A percentile compares a stretch with the other conserved stretches of the same genome.
These are phyloP conservation scores for Schwanniomyces polymorphus DNA, from an alignment of 805 yeast species.

Conservation along the genomic window DNA sequence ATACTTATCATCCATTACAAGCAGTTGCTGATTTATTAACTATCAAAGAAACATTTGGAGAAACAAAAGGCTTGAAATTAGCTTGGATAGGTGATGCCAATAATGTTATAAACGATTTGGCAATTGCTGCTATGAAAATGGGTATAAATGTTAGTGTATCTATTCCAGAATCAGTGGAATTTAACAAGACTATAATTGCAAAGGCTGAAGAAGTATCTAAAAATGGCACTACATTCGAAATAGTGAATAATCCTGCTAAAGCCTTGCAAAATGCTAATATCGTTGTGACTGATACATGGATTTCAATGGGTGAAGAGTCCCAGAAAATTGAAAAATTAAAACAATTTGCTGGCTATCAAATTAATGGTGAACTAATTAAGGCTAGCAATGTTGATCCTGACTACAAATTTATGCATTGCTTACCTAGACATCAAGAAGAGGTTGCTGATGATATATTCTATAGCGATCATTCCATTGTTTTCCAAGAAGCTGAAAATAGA, in stretches of 20 bases:
- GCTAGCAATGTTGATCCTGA: conserved; percentile 53
- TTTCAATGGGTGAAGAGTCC: conserved; percentile 91
- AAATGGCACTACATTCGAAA: conserved; percentile 51
- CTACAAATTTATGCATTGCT: conserved; percentile 93
- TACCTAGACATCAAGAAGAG: conserved; percentile 89
- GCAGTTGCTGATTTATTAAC: conserved; percentile 86
- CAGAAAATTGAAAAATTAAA: conserved; percentile 65
- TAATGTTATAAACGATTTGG: conserved; percentile 86
- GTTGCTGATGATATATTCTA: conserved; percentile 88
- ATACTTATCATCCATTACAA: conserved; percentile 85
- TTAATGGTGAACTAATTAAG: conserved; percentile 59
- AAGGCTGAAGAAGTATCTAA: conserved; percentile 53
- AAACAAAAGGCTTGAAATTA: conserved; percentile 56
- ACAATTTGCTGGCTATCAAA: conserved; percentile 81
- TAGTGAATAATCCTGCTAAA: conserved; percentile 63
- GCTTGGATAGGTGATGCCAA: conserved; percentile 98
- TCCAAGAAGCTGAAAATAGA: conserved; percentile 90
- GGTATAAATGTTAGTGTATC: conserved; percentile 80
- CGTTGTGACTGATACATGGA: conserved; percentile 89
- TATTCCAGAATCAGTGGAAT: conserved; percentile 68
- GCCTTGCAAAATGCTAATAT: conserved; percentile 74
- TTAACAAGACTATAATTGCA: conserved; percentile 50
- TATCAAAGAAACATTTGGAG: conserved; percentile 67
- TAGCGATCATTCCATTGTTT: conserved; percentile 70
- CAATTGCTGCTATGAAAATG: conserved; percentile 74